Base-by-base conservation (phyloP, 805 yeast genomes). In the Candida sithepensis region DNA sequence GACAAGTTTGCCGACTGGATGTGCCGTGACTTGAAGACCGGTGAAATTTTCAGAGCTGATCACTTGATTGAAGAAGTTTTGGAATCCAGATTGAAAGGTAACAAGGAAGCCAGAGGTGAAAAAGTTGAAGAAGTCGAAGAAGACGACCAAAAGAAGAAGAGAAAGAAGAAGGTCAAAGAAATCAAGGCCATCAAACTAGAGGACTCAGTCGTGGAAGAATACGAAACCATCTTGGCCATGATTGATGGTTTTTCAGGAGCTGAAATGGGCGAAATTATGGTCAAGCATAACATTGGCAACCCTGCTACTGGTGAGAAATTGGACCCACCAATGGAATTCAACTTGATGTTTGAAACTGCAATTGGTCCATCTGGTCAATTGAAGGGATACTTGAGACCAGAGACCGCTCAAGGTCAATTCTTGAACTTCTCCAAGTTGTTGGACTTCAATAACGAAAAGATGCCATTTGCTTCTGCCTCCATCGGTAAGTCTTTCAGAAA, bases 381-480 rank as follows among this genome's bases (percentile, higher is more conserved):
- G 68, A 91, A 88, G 75, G 99, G 99, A 57, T 94, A 80, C 72
- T 73, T 94, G 65, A 84, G 99, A 72, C 99, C 99, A 52, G 99
- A 94, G 75, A 94, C 99, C 54, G 99, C 99, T 22, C 99, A 94
- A 77, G 99, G 99, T 64, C 99, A 94, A 74, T 94, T 94, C 69
- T 78, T 94, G 66, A 94, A 94, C 78, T 94, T 94, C 74, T 81
- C 82, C 75, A 95, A 92, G 72, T 78, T 94, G 63, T 80, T 89
- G 61, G 99, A 94, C 64, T 88, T 83, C 77, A 94, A 94, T 81
- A 94, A 94, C 74, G 83, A 85, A 70, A 87, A 84, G 70, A 91
- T 95, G 92, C 99, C 99, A 49, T 94, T 94, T 70, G 99, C 99
- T n/a, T 89, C 97, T 54, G 99, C 99, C 44, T 87, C 97, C 34